These are phyloP conservation scores for Fraxinus greggii DNA, from an alignment of 305 asterid species.

Conservation along the genomic window DNA sequence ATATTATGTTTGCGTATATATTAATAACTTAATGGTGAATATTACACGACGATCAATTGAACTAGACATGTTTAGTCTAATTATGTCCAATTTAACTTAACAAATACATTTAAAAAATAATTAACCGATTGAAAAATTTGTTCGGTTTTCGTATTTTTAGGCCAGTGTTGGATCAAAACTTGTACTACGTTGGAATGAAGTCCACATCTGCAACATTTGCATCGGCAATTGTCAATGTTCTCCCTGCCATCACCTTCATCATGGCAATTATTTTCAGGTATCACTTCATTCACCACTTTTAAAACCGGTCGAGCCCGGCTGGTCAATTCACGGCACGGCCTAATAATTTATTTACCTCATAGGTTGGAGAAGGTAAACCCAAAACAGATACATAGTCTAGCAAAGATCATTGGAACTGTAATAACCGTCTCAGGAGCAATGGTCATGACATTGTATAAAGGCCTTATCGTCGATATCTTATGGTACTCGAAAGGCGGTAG, in stretches of 20 bases:
- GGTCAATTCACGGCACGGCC: not conserved
- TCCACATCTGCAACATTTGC: slow-evolving; percentile 88
- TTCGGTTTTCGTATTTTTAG: slow-evolving; percentile 29
- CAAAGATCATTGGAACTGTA: slow-evolving; percentile 76
- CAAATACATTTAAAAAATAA: not conserved
- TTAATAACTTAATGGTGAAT: not conserved
- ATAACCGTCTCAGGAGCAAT: slow-evolving; percentile 85
- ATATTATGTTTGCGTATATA: not conserved
- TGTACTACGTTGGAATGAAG: slow-evolving; percentile 77
- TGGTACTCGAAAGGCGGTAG: slow-evolving; percentile 43
- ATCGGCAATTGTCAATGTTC: slow-evolving; percentile 71
- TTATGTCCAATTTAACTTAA: not conserved
- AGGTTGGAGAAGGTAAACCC: slow-evolving; percentile 80
- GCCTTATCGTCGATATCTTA: slow-evolving; percentile 64
- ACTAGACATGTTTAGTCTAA: not conserved
- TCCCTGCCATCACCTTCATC: slow-evolving; percentile 85
- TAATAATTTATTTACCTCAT: not conserved
- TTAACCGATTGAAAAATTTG: not conserved
- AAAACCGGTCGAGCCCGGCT: not conserved
- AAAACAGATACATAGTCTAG: slow-evolving; percentile 50
- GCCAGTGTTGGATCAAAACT: slow-evolving; percentile 89
- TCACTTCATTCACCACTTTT: not conserved
- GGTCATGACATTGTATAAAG: slow-evolving; percentile 85
- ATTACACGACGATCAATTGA: not conserved
- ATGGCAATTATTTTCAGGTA: slow-evolving; percentile 90